Base-by-base conservation (phyloP, 768 basidiomycete genomes). In the Lactifluus volemus region DNA sequence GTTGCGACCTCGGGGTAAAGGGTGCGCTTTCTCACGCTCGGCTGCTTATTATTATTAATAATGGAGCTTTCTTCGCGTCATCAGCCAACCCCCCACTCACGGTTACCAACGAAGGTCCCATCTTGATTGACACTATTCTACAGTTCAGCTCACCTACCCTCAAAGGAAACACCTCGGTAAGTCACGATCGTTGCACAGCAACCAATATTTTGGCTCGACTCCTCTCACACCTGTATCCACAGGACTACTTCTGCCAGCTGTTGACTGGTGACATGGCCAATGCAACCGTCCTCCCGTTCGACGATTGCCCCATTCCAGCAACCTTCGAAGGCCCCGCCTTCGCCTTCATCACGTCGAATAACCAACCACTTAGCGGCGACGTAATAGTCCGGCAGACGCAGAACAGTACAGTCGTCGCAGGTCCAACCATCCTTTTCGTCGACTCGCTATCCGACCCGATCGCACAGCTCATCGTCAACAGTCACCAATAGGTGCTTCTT, bases 231-330 rank as follows among this genome's bases (percentile, higher is more conserved):
- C 19, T 14, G 17, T 15, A 47, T 19, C 25, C 41, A 38, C 67
- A 87, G 85, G 69, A 68, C 63, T 69, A 87, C 38, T 82, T 77
- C 73, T 91, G 90, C 73, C 85, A 92, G 73, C 88, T 92, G 81
- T 71, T 92, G 66, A 65, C 82, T 57, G 90, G 88, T 34, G 86
- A 85, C 32, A 54, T 73, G 17, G 70, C 83, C 53, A 70, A 71
- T 68, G 74, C 89, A 4, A 74, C 88, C 68, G 68, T 80, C 36
- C 75, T 89, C 49, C 84, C 88, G 2, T 69, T 88, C 65, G 65
- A 71, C 63, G 65, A 80, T 61, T 92, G 89, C 66, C 70, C 78
- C 60, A 82, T 92, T 12, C 92, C 90, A 41, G 41, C 62, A 0
- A 81, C 81, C 55, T 75, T 91, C 70, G 83, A 87, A 70, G 90